These are phyloP conservation scores for Anethum foeniculum DNA, from an alignment of 140 eudicot genomes.

Conservation along the genomic window DNA sequence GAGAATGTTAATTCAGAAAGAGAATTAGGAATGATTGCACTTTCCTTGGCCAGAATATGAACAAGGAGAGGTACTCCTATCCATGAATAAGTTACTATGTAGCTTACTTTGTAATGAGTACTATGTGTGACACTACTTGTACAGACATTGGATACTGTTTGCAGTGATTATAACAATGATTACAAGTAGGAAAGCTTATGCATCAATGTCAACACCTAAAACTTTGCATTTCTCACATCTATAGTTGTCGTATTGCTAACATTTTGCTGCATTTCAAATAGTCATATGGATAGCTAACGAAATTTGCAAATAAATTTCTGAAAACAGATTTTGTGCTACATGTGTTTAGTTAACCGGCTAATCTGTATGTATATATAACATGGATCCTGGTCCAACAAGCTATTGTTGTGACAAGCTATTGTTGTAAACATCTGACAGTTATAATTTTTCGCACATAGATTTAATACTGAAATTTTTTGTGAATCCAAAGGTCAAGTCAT, in stretches of 20 bases:
- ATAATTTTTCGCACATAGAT: too few relatives aligned
- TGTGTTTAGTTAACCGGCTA: background rate
- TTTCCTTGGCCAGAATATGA: background rate
- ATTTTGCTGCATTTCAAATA: background rate
- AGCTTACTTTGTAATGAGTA: background rate
- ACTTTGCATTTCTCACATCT: background rate
- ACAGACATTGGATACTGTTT: background rate
- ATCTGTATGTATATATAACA: background rate
- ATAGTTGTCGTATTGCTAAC: background rate
- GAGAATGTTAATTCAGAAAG: background rate
- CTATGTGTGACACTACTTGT: background rate
- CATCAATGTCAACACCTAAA: slow-evolving; percentile 6
- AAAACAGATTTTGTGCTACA: background rate
- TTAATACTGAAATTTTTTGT: too few relatives aligned
- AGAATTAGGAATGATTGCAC: background rate
- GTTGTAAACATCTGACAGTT: too few relatives aligned
- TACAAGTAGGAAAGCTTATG: background rate
- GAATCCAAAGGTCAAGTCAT: too few relatives aligned
- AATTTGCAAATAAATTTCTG: background rate
- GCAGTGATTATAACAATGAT: slow-evolving; percentile 1
- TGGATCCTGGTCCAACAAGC: too few relatives aligned
- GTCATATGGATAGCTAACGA: background rate
- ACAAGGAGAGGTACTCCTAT: background rate
- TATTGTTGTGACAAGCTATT: too few relatives aligned
- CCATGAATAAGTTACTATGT: background rate